Conservation (phyloP, 139 green algal species). For the Micromonas pusilla region DNA sequence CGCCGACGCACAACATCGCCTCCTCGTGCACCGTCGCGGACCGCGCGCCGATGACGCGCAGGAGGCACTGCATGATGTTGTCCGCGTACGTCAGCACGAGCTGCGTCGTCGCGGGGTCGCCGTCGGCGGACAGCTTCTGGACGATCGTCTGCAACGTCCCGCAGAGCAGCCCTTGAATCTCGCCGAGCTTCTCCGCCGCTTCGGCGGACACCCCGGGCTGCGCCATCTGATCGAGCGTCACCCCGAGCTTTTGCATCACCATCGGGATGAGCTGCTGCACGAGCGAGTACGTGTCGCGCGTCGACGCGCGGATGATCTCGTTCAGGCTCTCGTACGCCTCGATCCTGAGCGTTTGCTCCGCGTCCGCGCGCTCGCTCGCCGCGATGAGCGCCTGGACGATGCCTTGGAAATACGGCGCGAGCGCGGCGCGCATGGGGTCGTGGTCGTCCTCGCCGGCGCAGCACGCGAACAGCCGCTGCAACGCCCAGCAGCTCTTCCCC, state of each 20-base stretch:
- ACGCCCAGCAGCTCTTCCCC: slow-evolving; percentile 77
- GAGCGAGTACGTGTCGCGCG: slow-evolving; percentile 62
- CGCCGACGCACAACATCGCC: slow-evolving; percentile 84
- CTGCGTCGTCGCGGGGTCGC: slow-evolving; percentile 55
- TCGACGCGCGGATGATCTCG: slow-evolving; percentile 68
- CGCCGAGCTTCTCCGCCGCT: slow-evolving; percentile 24
- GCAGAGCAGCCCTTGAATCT: slow-evolving; percentile 75
- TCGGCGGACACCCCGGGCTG: slow-evolving; percentile 44
- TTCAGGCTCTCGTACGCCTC: slow-evolving; percentile 93
- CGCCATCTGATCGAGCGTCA: slow-evolving; percentile 43
- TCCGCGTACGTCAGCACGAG: slow-evolving; percentile 68
- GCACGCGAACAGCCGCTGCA: slow-evolving; percentile 65
- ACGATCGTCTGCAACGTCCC: slow-evolving; percentile 83
- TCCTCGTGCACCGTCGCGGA: slow-evolving; percentile 82
- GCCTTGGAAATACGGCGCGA: slow-evolving; percentile 69
- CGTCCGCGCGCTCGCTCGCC: slow-evolving; percentile 44
- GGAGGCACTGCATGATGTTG: slow-evolving; percentile 65
- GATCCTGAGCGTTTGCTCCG: slow-evolving; percentile 53
- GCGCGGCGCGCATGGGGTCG: slow-evolving; percentile 38
- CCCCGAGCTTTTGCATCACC: slow-evolving; percentile 61
- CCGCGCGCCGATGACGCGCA: slow-evolving; percentile 47
- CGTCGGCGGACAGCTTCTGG: slow-evolving; percentile 68
- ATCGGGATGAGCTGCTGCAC: slow-evolving; percentile 73
- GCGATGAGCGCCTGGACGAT: slow-evolving; percentile 71
- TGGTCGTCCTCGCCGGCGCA: slow-evolving; percentile 22